Conservation (phyloP, 2,329 filamentous ascomycete genomes). For the Neocatenulostroma microsporum region DNA sequence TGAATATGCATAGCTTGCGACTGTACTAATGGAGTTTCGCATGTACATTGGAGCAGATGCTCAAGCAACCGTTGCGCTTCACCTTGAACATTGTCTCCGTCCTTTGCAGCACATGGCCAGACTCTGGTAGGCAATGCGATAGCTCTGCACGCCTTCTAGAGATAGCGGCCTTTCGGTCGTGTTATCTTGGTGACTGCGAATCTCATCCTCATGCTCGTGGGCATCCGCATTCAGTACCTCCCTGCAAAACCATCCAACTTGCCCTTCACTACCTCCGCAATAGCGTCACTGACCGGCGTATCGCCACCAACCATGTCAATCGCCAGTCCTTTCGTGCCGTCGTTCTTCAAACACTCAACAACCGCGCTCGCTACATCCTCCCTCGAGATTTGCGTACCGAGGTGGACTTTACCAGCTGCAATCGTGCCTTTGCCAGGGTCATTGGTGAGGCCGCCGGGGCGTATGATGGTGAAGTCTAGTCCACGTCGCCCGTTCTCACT, state of each 20-base stretch:
- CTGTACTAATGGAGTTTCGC: no score
- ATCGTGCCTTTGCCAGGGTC: constrained; percentile 40
- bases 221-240: constrained; percentile 25
- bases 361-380: constrained; percentile 54
- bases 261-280: constrained; percentile 32
- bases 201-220: no score
- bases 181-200: no score
- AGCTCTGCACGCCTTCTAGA: no score
- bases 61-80: no score
- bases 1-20: no score
- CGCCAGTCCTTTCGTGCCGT: constrained; percentile 39
- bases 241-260: constrained; percentile 31
- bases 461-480: constrained; percentile 41
- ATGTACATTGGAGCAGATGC: no score
- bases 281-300: constrained; percentile 32
- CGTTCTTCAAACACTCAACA: constrained; percentile 45
- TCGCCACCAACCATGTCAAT: constrained; percentile 40
- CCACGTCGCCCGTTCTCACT: constrained; percentile 31
- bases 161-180: no score
- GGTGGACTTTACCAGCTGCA: constrained; percentile 36
- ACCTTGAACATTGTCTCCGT: no score
- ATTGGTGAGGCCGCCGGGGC: constrained; percentile 37
- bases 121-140: no score
- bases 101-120: no score
- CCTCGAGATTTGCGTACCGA: constrained; percentile 40